A percentile compares a stretch with the other conserved stretches of the same genome.
These are phyloP conservation scores for Globisporangium recalcitrans DNA, from an alignment of 352 stramenopile genomes.

Conservation along the genomic window DNA sequence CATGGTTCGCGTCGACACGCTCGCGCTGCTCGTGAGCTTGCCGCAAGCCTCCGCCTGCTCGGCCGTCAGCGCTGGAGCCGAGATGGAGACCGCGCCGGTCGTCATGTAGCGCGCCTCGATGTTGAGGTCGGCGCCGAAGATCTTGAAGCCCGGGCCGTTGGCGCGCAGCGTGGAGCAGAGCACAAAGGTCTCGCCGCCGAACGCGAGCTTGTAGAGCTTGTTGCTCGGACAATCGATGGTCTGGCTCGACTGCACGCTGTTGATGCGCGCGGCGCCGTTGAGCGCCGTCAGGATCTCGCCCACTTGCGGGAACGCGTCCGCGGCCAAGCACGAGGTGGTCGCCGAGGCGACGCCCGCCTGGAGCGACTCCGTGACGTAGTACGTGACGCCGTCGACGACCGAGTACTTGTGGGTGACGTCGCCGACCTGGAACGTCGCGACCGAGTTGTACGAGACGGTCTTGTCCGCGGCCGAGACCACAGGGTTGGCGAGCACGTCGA, in stretches of 20 bases:
- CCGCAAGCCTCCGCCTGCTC: too few species aligned
- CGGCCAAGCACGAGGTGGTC: too few species aligned
- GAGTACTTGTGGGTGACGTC: neutral
- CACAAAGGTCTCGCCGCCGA: conserved; percentile 45
- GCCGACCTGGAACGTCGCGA: conserved; percentile 4
- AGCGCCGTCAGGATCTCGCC: neutral
- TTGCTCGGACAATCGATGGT: neutral
- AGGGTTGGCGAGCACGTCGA: conserved; percentile 33
- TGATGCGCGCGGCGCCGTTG: neutral
- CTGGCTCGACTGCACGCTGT: neutral
- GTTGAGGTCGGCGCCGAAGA: conserved; percentile 36
- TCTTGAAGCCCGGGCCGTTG: conserved; percentile 23
- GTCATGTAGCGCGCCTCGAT: conserved; percentile 31
- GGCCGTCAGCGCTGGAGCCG: too few species aligned
- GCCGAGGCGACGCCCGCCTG: too few species aligned
- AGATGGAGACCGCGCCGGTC: too few species aligned
- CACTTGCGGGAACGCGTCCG: neutral
- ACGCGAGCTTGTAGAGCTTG: conserved; percentile 13
- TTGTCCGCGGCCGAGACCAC: conserved; percentile 24
- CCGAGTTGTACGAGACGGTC: conserved; percentile 34
- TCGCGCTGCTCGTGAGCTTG: too few species aligned
- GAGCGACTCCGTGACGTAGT: neutral
- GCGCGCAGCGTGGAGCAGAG: too few species aligned
- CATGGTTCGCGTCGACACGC: too few species aligned
- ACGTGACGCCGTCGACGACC: neutral